Evolutionary conservation across 83 land plant species (phyloP), one percentile per base, ranked within the genome.

Genomic region (Larix sibirica): DNA sequence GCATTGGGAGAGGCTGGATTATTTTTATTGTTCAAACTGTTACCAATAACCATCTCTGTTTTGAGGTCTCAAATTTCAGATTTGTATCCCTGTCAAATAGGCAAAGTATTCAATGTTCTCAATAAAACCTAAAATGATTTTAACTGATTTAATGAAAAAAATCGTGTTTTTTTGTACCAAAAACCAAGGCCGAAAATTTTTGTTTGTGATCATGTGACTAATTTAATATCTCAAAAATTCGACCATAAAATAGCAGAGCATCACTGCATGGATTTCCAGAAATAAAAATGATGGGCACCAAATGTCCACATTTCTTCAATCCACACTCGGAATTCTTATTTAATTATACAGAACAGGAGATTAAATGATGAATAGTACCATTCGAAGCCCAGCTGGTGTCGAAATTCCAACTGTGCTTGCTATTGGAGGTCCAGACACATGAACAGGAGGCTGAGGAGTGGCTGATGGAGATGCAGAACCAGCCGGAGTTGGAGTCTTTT

Each of bases 391-490:
- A 79, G 91, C 81, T 4, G 86, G 76, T 42, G 81, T 82, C 3
- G 94, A 65, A 24, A 84, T 73, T 81, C 63, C 82, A 59, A 89
- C 96, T 33, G 84, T 67, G 4, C 60, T 73, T 9, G 90, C 58
- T 59, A 81, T 83, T 68, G 88, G 79, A 83, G 89, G 86, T 71
- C 84, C 83, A 79, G 80, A 67, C 62, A 81, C 63, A 84, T 86
- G 81, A 67, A 90, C 70, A 38, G 92, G 73, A 66, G 81, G 78
- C 59, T 89, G 89, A 81, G 71, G 42, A 81, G 82, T 86, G 58
- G 90, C 80, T 10, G 88, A 80, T 33, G 90, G 86, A 63, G 95
- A 83, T 74, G 85, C 83, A 63, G 83, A 62, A 62, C 89, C 92
- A 79, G 40, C 89, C 54, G 87, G 83, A 60, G 71, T 77, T 81